Conservation (phyloP, 805 yeast genomes). For the Candida chauliodis region DNA sequence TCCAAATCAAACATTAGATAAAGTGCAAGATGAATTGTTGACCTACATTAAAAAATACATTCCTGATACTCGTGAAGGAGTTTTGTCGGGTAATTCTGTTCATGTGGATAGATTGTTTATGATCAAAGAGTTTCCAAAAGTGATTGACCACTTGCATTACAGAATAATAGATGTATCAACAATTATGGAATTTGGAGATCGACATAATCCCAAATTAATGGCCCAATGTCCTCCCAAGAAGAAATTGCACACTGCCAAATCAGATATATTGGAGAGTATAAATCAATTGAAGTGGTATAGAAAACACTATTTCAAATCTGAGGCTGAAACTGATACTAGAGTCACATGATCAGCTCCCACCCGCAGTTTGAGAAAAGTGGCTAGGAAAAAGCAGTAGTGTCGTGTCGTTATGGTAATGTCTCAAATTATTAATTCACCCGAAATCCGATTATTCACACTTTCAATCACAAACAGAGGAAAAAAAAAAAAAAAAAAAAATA, state of each 20-base stretch:
- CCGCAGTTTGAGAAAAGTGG: too few relatives aligned
- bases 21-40: conserved; percentile 65
- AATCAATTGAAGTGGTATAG: conserved; percentile 75
- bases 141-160: conserved; percentile 59
- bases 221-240: conserved; percentile 57
- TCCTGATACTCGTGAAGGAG: conserved; percentile 51
- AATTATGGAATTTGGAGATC: conserved; percentile 70
- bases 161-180: conserved; percentile 89
- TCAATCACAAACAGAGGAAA: not conserved
- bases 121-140: conserved; percentile 77
- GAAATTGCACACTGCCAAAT: conserved; percentile 78
- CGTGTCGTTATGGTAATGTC: too few relatives aligned
- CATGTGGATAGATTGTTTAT: conserved; percentile 89
- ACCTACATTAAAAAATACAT: conserved; percentile 57
- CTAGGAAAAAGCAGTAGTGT: too few relatives aligned
- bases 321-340: conserved; percentile 4
- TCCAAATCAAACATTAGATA: conserved; percentile 45
- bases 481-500: not conserved
- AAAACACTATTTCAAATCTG: conserved; percentile 53
- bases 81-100: conserved; percentile 87
- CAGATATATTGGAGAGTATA: conserved; percentile 88
- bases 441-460: not conserved
- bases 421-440: not conserved
- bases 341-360: too few relatives aligned
- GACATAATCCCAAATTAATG: conserved; percentile 71